These are phyloP conservation scores for Camellia lanceoleosa DNA, from an alignment of 148 eudicot genomes.

Conservation along the genomic window DNA sequence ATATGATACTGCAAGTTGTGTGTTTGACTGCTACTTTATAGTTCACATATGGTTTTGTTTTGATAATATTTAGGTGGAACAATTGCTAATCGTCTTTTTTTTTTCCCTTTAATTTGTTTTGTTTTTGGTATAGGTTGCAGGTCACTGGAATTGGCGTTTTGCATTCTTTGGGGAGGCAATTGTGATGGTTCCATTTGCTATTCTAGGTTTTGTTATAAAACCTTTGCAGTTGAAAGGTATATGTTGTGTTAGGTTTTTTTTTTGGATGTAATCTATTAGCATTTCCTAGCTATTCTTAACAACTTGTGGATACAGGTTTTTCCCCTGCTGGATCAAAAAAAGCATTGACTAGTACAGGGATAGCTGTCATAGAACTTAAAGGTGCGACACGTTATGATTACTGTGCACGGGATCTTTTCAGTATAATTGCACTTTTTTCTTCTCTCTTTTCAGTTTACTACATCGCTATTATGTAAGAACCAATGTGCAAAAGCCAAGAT, in stretches of 20 bases:
- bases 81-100: not conserved
- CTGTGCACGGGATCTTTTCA: too few species aligned
- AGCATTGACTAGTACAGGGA: constrained; percentile 35
- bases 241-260: not conserved
- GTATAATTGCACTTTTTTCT: too few species aligned
- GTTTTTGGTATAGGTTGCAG: constrained; percentile 56
- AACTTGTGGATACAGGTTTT: constrained; percentile 52
- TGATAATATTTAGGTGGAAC: not conserved
- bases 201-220: constrained; percentile 80
- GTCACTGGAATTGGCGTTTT: constrained; percentile 64
- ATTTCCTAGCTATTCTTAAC: constrained; percentile 13
- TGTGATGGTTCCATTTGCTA: constrained; percentile 89
- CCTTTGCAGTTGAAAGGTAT: constrained; percentile 90
- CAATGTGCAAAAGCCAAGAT: too few species aligned
- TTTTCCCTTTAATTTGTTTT: not conserved
- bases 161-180: constrained; percentile 80
- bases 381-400: constrained; percentile 28
- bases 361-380: constrained; percentile 43
- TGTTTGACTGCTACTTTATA: not conserved
- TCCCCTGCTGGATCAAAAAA: constrained; percentile 50
- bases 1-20: not conserved
- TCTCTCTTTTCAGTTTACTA: too few species aligned
- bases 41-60: not conserved
- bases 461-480: too few species aligned
- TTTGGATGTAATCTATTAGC: constrained; percentile 9